Evolutionary conservation across 2,329 filamentous ascomycete species (phyloP).

Genomic region (Hypoxylon sp.): DNA sequence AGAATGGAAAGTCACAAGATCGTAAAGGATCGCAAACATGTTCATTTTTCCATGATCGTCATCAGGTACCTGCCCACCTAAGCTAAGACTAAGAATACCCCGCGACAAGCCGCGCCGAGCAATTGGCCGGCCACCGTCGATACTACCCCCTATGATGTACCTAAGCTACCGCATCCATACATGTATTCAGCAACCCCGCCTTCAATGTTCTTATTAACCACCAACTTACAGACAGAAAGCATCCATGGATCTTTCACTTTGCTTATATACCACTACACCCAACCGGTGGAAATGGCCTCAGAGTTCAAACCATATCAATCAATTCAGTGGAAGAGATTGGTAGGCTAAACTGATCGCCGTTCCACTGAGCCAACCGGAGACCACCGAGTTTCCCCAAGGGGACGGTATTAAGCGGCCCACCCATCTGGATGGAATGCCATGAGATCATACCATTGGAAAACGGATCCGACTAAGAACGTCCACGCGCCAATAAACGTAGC

Average conservation of each 20-base stretch:
- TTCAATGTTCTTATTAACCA: constrained; percentile 1
- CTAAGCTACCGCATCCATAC: not conserved
- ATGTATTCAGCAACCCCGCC: not conserved
- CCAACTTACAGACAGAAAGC: not conserved
- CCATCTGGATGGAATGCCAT: constrained; percentile 44
- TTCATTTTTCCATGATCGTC: constrained; percentile 40
- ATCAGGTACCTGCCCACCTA: constrained; percentile 47
- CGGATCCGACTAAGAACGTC: constrained; percentile 38
- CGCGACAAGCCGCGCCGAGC: constrained; percentile 45
- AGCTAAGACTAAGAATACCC: constrained; percentile 41
- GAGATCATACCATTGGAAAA: constrained; percentile 44
- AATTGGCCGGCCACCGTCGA: constrained; percentile 40
- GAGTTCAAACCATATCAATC: not conserved
- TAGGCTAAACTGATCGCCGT: not conserved
- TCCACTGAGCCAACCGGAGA: constrained; percentile 1
- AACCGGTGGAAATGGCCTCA: constrained; percentile 5
- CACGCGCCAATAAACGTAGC: constrained; percentile 31
- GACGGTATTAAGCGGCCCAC: constrained; percentile 17
- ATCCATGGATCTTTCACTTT: not conserved
- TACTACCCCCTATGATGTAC: constrained; percentile 1
- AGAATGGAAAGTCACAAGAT: constrained; percentile 39
- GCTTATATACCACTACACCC: not conserved
- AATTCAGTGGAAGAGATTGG: not conserved
- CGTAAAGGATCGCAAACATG: constrained; percentile 38
- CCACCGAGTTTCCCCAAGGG: not conserved